Evolutionary conservation across 2,329 filamentous ascomycete genomes (phyloP).

Genomic region (Capronia americana): DNA sequence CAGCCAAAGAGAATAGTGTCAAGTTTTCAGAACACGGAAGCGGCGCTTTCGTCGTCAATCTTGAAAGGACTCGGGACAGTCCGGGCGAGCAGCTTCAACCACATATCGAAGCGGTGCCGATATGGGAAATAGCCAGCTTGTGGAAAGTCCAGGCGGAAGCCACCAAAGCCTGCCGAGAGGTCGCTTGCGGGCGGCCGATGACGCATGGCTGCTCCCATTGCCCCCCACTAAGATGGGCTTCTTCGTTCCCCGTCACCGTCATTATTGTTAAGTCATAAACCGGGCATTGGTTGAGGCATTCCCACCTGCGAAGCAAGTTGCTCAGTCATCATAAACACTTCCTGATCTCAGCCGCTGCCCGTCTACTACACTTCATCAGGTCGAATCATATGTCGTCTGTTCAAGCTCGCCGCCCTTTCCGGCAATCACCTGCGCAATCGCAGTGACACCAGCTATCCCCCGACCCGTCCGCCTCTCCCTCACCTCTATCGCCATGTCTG

Average conservation of each 20-base stretch:
- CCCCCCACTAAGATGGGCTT: slow-evolving; percentile 13
- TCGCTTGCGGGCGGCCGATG: slow-evolving; percentile 15
- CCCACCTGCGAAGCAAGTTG: slow-evolving; percentile 16
- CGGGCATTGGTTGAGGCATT: slow-evolving; percentile 10
- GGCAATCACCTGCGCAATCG: slow-evolving; percentile 2
- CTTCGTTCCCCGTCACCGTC: slow-evolving; percentile 5
- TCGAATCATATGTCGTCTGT: slow-evolving; percentile 18
- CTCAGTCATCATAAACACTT: slow-evolving; percentile 32
- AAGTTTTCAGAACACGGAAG: not conserved
- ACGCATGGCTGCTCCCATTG: not conserved
- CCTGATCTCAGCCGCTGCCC: slow-evolving; percentile 19
- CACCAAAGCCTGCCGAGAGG: not conserved
- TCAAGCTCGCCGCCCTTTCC: slow-evolving; percentile 16
- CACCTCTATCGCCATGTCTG: slow-evolving; percentile 17
- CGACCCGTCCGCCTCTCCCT: slow-evolving; percentile 5
- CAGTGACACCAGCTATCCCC: slow-evolving; percentile 8
- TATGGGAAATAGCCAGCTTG: not conserved
- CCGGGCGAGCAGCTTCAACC: not conserved
- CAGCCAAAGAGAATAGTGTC: not conserved
- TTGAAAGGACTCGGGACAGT: not conserved
- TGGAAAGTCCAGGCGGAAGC: not conserved
- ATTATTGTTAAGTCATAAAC: slow-evolving; percentile 12
- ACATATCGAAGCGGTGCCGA: not conserved
- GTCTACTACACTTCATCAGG: not conserved
- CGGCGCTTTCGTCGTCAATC: not conserved